Evolutionary conservation across 176 grass and related monocot genomes (phyloP).

Genomic region (Oryza meridionalis): DNA sequence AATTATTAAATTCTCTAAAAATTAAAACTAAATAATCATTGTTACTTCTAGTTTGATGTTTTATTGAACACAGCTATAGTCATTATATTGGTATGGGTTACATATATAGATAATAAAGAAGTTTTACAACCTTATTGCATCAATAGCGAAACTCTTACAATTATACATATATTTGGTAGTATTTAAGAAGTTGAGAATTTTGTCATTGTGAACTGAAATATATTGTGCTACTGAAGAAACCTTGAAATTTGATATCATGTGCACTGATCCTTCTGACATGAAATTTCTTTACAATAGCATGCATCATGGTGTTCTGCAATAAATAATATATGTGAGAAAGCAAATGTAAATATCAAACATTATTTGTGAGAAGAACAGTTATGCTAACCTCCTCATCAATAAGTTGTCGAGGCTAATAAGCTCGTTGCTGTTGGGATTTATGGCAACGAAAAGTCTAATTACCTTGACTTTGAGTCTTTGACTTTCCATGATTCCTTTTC

Average conservation of each 20-base stretch:
- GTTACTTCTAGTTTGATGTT: too few species aligned
- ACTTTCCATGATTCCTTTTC: background rate
- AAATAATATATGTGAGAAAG: too few species aligned
- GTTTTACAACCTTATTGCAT: too few species aligned
- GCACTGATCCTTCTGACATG: background rate
- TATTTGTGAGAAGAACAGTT: too few species aligned
- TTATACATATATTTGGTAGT: background rate
- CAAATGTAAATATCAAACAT: too few species aligned
- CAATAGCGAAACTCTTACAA: too few species aligned
- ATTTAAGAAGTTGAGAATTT: background rate
- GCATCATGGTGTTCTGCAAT: background rate
- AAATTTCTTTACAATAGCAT: background rate
- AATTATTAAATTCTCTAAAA: too few species aligned
- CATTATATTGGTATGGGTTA: too few species aligned
- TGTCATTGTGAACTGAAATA: background rate
- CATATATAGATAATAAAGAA: too few species aligned
- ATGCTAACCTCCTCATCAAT: background rate
- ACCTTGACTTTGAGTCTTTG: background rate
- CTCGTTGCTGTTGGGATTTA: background rate
- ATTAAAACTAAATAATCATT: too few species aligned
- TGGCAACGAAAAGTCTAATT: background rate
- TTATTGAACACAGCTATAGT: too few species aligned
- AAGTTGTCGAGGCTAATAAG: background rate
- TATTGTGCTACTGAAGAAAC: background rate
- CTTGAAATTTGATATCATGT: background rate